phyloP scores from a whole-genome alignment of 805 yeast genomes.

The Starmerella apicola region DNA sequence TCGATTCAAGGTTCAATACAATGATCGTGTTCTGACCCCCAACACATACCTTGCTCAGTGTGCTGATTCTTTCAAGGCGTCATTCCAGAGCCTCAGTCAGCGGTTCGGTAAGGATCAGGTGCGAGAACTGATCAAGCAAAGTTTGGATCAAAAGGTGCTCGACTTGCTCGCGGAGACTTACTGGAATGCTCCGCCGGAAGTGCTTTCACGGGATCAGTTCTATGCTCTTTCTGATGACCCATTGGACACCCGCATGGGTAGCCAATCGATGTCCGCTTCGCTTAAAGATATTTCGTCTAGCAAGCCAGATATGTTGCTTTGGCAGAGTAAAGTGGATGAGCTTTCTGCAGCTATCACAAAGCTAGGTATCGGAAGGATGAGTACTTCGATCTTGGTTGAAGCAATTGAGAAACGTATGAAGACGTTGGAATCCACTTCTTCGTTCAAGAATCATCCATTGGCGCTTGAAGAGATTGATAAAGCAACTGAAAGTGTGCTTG shows the following conservation, averaged over 20 bases:
- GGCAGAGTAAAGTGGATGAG: constrained; percentile 80
- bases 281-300: constrained; percentile 42
- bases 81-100: constrained; percentile 75
- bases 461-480: constrained; percentile 71
- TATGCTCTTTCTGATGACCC: not conserved
- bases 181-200: constrained; percentile 58
- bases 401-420: constrained; percentile 68
- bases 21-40: constrained; percentile 87
- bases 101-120: constrained; percentile 75
- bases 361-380: constrained; percentile 82
- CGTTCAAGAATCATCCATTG: constrained; percentile 72
- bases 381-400: constrained; percentile 72
- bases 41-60: constrained; percentile 88
- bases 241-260: not conserved
- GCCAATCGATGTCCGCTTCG: constrained; percentile 31
- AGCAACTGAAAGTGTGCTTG: constrained; percentile 70
- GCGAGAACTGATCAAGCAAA: constrained; percentile 62
- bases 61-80: constrained; percentile 71
- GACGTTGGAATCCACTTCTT: constrained; percentile 58
- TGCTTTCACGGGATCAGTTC: constrained; percentile 3
- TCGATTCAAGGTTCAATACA: constrained; percentile 89
- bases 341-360: constrained; percentile 78
- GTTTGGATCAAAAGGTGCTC: constrained; percentile 77
- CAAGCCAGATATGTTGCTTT: constrained; percentile 57
- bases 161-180: constrained; percentile 81